A percentile compares a stretch with the other conserved stretches of the same genome.
phyloP scores from a whole-genome alignment of 345 rosid genomes.

The Pugionium dolabratum region DNA sequence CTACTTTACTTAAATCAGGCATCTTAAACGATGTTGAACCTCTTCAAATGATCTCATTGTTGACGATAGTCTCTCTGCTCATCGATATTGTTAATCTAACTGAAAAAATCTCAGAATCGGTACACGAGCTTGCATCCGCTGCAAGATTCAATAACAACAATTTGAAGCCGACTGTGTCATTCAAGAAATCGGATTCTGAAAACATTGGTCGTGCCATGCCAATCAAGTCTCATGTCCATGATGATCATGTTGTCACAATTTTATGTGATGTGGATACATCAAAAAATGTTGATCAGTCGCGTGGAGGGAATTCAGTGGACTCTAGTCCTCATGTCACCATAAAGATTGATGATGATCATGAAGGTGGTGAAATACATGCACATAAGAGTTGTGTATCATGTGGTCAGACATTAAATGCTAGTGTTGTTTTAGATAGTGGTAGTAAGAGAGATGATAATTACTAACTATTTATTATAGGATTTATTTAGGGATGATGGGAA shows the following conservation, averaged over 20 bases:
- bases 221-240: slow-evolving; percentile 4
- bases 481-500: background rate
- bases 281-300: slow-evolving; percentile 11
- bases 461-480: slow-evolving; percentile 18
- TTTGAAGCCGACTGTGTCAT: slow-evolving; percentile 30
- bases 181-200: slow-evolving; percentile 31
- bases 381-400: slow-evolving; percentile 20
- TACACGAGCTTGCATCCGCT: slow-evolving; percentile 55
- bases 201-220: slow-evolving; percentile 8
- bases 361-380: slow-evolving; percentile 28
- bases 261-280: slow-evolving; percentile 29
- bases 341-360: slow-evolving; percentile 3
- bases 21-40: slow-evolving; percentile 49
- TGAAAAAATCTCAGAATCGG: slow-evolving; percentile 52
- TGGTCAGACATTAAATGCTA: slow-evolving; percentile 2
- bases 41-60: slow-evolving; percentile 45
- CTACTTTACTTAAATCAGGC: slow-evolving; percentile 48
- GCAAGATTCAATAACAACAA: slow-evolving; percentile 48
- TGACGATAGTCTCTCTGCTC: slow-evolving; percentile 59
- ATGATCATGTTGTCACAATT: slow-evolving; percentile 32
- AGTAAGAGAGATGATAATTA: background rate
- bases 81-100: slow-evolving; percentile 54
- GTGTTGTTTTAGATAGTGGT: slow-evolving; percentile 16
- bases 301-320: slow-evolving; percentile 25
- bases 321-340: slow-evolving; percentile 6